phyloP scores from a whole-genome alignment of 768 basidiomycete species.

The Xerocomus potaroensis region DNA sequence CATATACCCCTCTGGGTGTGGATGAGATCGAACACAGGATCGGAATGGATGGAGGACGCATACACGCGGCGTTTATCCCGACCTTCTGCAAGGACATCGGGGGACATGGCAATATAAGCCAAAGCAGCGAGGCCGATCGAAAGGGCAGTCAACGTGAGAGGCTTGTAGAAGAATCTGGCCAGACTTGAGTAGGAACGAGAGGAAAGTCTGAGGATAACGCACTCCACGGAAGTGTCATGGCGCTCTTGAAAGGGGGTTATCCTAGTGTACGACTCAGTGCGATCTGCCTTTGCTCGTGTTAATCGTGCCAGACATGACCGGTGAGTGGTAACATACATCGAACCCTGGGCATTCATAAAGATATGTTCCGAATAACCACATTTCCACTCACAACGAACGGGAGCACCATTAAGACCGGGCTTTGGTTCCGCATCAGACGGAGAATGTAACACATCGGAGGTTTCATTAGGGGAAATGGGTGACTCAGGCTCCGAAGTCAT shows the following conservation, averaged over 20 bases:
- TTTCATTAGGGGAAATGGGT: slow-evolving; percentile 48
- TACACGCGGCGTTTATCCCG: slow-evolving; percentile 77
- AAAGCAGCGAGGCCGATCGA: slow-evolving; percentile 60
- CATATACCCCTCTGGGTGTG: slow-evolving; percentile 64
- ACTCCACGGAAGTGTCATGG: slow-evolving; percentile 82
- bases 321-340: slow-evolving; percentile 55
- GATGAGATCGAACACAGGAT: slow-evolving; percentile 12
- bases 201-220: slow-evolving; percentile 19
- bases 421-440: slow-evolving; percentile 57
- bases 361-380: slow-evolving; percentile 1
- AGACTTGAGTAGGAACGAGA: slow-evolving; percentile 4
- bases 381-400: slow-evolving; percentile 70
- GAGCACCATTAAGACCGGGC: slow-evolving; percentile 68
- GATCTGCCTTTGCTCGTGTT: slow-evolving; percentile 56
- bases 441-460: slow-evolving; percentile 53
- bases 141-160: slow-evolving; percentile 73
- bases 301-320: slow-evolving; percentile 13
- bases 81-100: slow-evolving; percentile 83
- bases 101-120: slow-evolving; percentile 78
- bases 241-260: slow-evolving; percentile 82
- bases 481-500: slow-evolving; percentile 25
- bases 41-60: slow-evolving; percentile 23
- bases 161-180: slow-evolving; percentile 82
- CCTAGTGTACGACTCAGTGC: slow-evolving; percentile 77
- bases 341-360: slow-evolving; percentile 53